Evolutionary conservation across 768 basidiomycete genomes (phyloP), one percentile per base, ranked within the genome.

Genomic region (Tremella yokohamensis): DNA sequence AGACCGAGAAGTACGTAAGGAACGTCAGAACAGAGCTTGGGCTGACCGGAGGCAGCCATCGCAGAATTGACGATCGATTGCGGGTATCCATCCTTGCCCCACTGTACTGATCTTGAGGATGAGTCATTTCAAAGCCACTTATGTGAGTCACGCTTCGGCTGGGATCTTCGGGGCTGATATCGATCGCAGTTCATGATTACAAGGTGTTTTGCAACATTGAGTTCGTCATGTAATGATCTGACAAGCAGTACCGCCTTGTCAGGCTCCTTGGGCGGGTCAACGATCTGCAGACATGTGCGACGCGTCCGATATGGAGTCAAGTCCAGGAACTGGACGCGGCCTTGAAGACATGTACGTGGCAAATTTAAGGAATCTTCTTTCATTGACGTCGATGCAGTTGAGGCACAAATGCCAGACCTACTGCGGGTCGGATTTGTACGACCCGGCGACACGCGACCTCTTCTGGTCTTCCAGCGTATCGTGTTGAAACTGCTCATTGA

Each of bases 1-100:
- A 37, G 53, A 40, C 53, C 53, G 22, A 16, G 53, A 54, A 11
- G 53, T 54, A 20, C 13, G 53, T 54, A 52, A 52, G 6, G 26
- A 7, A 6, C 42, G 42, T 45, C 12, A 11, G n/a, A n/a, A 40
- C n/a, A n/a, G 39, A 45, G 4, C 22, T 18, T 16, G 42, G 15
- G 7, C 24, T 49, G 20, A 49, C 15, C 15, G 15, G 48, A 8
- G 22, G 20, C 26, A 26, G 48, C 26, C 24, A 20, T 49, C 7
- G 15, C 48, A 4, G 48, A 49, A 49, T 2, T 8, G 12, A 19
- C 48, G 20, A 24, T 22, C 20, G 48, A 49, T 15, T 20, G 20
- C 20, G 48, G 22, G 48, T 25, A 24, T 22, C 48, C 48, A 15
- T 22, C 18, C 26, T 19, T 49, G 7, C 18, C 15, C n/a, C 15